Base-by-base conservation (phyloP, 768 basidiomycete genomes). In the Podaxis mareebaensis region DNA sequence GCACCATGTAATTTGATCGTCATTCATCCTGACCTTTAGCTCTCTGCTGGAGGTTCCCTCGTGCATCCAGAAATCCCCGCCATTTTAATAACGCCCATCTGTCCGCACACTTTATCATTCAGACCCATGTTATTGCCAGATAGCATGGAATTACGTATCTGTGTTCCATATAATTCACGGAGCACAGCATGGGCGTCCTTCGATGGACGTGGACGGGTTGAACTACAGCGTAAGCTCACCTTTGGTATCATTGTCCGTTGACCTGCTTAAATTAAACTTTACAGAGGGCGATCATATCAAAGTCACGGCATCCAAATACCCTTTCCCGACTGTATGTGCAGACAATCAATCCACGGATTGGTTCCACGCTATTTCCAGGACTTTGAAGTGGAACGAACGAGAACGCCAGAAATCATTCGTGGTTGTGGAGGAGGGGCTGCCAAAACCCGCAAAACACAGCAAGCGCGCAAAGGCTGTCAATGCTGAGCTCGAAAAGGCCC, bases 151-250 rank as follows among this genome's bases (percentile, higher is more conserved):
- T 82, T 99, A 42, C 88, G 97, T 3, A 93, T 99, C 38, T 98
- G 96, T 69, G 97, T 99, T n/a, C 97, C 97, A 8, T 99, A 94
- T 79, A 98, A 99, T 75, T 97, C 95, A 24, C 82, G 97, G 51
- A 96, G 95, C 70, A 99, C 96, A 0, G 97, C 97, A 7, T 99
- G 97, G 97, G 97, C 93, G 8, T 96, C 94, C 22, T 99, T 99
- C 73, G 97, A 99, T 71, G 97, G 97, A 22, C 88, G 97, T 51
- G 97, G 97, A 0, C 85, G 97, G 38, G 92, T 99, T 12, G 97
- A 99, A 76, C 80, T 99, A 24, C 92, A 92, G 76, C 97, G 96
- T 96, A 71, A 71, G 93, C 81, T 4, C 4, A 63, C 57, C 13
- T 28, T 42, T 8, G 3, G 33, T 1, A 33, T 15, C 24, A 58